These are phyloP conservation scores for Phialemonium atrogriseum DNA, from an alignment of 2,329 filamentous ascomycete species.

Conservation along the genomic window DNA sequence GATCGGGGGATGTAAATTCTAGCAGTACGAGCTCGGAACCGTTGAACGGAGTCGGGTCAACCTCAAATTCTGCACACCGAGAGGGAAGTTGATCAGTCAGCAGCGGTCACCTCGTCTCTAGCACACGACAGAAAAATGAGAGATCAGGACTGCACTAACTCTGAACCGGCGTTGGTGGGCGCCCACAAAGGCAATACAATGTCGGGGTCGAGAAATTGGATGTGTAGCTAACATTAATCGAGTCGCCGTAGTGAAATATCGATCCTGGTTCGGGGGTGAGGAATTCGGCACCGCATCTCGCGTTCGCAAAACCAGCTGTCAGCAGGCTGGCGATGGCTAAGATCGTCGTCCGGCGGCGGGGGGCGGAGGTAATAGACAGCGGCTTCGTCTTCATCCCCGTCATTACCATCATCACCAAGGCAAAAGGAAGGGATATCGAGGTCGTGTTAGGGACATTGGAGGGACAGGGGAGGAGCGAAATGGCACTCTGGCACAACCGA, in stretches of 20 bases:
- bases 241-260: conserved; percentile 12
- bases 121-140: neutral
- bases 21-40: conserved; percentile 11
- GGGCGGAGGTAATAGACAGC: neutral
- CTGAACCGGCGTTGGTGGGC: conserved; percentile 7
- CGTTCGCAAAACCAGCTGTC: too few relatives aligned
- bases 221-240: conserved; percentile 15
- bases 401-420: neutral
- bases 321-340: too few relatives aligned
- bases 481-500: too few relatives aligned
- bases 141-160: conserved; percentile 12
- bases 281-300: conserved; percentile 9
- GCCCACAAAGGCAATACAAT: conserved; percentile 15
- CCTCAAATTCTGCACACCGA: conserved; percentile 10
- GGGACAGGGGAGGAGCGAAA: too few relatives aligned
- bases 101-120: conserved; percentile 2
- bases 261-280: conserved; percentile 8
- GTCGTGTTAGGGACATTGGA: too few relatives aligned
- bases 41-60: conserved; percentile 11
- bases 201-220: conserved; percentile 12
- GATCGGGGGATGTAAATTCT: conserved; percentile 12
- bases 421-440: neutral
- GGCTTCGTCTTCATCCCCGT: neutral
- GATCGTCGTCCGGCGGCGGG: neutral
- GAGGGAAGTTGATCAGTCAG: conserved; percentile 10